Base-by-base conservation (phyloP, 805 yeast genomes). In the Candida namnaoensis region DNA sequence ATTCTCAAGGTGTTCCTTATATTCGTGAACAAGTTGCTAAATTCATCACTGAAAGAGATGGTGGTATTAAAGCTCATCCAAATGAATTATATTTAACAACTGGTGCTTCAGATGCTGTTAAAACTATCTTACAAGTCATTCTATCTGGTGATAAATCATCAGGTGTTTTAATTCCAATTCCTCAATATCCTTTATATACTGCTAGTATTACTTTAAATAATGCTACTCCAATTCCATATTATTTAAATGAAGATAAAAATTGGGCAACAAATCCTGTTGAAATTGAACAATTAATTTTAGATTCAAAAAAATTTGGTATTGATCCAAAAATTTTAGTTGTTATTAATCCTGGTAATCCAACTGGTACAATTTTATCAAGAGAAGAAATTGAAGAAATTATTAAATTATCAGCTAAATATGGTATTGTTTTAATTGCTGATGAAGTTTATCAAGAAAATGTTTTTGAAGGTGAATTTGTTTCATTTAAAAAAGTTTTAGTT, bases 331-430 rank as follows among this genome's bases (percentile, higher is more conserved):
- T 91, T 44, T 66, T 95, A 41, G 98, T 91, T 3, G 86, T 93
- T 13, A 93, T 93, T 56, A 93, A 93, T 66, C 99, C 99, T 2
- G 98, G 99, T 44, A 93, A 93, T 64, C 99, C 99, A 48, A 93
- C 99, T 0, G 99, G 99, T 36, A 76, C 96, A 1, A 78, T 88
- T 41, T 69, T 93, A 44, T 61, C 74, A 9, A 70, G 68, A 39
- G 74, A 73, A 5, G 79, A 81, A 47, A 88, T 93, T 55, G 77
- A 70, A 35, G 82, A 80, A 36, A 72, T 93, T 41, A 69, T 93
- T 44, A 69, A 74, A 34, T 74, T 91, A 43, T 95, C 96, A 30
- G 95, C 95, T 14, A 80, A 82, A 56, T 66, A 88, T 50, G 88
- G 95, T 36, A 61, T 93, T 13, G 91, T 88, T 3, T 72, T 93